A percentile compares a stretch with the other conserved stretches of the same genome.
phyloP scores from a whole-genome alignment of 2,329 filamentous ascomycete species.

The Ceratocystiopsis minuta region DNA sequence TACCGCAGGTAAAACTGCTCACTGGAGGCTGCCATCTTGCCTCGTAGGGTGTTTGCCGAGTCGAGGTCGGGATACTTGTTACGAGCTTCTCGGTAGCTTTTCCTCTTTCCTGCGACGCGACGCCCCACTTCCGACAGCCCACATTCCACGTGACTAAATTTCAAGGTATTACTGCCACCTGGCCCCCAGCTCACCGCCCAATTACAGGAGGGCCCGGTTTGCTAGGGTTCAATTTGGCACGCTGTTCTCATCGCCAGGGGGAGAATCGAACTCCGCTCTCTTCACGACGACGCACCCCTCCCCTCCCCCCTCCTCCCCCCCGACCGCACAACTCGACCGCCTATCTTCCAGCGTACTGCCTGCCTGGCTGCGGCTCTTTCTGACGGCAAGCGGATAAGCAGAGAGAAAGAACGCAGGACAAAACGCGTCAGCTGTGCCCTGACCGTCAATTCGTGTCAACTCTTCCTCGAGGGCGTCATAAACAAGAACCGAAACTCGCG shows the following conservation, averaged over 20 bases:
- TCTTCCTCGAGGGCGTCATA: too few relatives aligned
- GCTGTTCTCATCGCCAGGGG: slow-evolving; percentile 7
- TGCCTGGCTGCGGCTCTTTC: too few relatives aligned
- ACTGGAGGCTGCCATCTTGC: slow-evolving; percentile 38
- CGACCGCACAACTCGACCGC: too few relatives aligned
- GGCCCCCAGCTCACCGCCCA: slow-evolving; percentile 8
- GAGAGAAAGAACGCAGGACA: too few relatives aligned
- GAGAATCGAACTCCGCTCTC: slow-evolving; percentile 1
- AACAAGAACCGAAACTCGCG: too few relatives aligned
- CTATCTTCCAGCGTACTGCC: too few relatives aligned
- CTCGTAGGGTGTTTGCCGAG: too few relatives aligned
- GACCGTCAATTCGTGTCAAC: too few relatives aligned
- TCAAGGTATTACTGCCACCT: slow-evolving; percentile 7
- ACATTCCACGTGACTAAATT: slow-evolving; percentile 6
- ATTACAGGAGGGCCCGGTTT: too few relatives aligned
- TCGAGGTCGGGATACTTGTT: background rate
- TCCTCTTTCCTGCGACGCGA: background rate
- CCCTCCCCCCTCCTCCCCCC: too few relatives aligned
- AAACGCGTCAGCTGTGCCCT: too few relatives aligned
- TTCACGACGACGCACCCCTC: slow-evolving; percentile 1
- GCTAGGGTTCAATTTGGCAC: slow-evolving; percentile 8
- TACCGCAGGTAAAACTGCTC: slow-evolving; percentile 93
- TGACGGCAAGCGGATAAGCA: too few relatives aligned
- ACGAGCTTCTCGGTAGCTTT: slow-evolving; percentile 1
- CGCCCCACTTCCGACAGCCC: background rate